Evolutionary conservation across 2,329 filamentous ascomycete genomes (phyloP), one percentile per base, ranked within the genome.

Genomic region (Sclerotinia glacialis): DNA sequence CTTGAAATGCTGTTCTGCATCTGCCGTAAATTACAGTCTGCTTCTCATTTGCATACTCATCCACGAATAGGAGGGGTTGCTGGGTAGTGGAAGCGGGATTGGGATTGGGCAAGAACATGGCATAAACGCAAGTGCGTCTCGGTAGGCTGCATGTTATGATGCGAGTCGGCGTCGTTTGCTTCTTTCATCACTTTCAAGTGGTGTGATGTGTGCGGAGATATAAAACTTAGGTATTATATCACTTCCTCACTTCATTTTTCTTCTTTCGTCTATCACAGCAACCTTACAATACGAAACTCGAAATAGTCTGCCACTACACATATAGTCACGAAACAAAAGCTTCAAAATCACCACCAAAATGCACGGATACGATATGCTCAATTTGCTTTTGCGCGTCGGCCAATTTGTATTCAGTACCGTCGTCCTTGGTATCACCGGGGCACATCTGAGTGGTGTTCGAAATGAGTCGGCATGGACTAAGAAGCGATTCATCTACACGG

Each of bases 401-500:
- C 42, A 55, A 62, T 49, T 60, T 16, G 37, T 34, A 16, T 58
- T 64, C 61, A 60, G 37, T 23, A 42, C 52, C 16, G 37, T 64
- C 14, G 60, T 64, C 6, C 34, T 61, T 4, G 52, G 65, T 23
- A 31, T 67, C 16, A 63, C 60, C 2, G 37, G 60, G 6, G 42
- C 42, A 21, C 50, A 64, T 37, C 65, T 67, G 4, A 52, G 64
- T 26, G 21, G 42, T 7, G 44, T 21, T 14, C 55, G 37, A 50
- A 3, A 5, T 21, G 31, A 26, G 6, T 44, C 65, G 11, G 28
- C 44, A 26, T 64, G 65, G 52, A 47, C 42, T 26, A 49, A 63
- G 26, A 65, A 46, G 12, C 42, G 63, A 44, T 68, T 68, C 58
- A 68, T 68, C 44, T 68, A 64, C 18, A 67, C 59, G 7, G 64